Percentiles rank a stretch among this genome's conserved stretches.
Evolutionary conservation across 441 rosid species (phyloP).

Genomic region (Erodium moschatum): DNA sequence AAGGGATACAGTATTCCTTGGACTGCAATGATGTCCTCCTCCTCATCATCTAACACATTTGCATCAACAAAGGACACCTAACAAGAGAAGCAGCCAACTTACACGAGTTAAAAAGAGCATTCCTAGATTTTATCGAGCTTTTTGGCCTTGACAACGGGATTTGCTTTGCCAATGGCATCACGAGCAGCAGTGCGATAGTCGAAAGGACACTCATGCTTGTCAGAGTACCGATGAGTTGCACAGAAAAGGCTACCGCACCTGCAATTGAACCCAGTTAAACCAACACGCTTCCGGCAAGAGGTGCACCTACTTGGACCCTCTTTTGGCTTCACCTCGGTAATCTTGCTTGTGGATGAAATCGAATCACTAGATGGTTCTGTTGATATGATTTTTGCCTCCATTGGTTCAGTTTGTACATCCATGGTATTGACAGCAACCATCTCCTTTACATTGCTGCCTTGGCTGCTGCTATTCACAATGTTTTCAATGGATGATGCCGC

Average conservation of each 20-base stretch:
- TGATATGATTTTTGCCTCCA: constrained; percentile 16
- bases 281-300: constrained; percentile 50
- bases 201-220: constrained; percentile 57
- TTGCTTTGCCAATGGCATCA: constrained; percentile 52
- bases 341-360: constrained; percentile 6
- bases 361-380: constrained; percentile 14
- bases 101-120: constrained; percentile 13
- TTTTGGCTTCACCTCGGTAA: constrained; percentile 20
- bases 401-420: constrained; percentile 20
- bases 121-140: constrained; percentile 41
- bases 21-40: constrained; percentile 26
- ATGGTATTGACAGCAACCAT: constrained; percentile 16
- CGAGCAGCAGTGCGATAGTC: constrained; percentile 51
- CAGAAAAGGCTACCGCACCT: constrained; percentile 63
- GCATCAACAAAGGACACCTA: neutral
- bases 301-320: constrained; percentile 47
- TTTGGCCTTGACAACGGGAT: constrained; percentile 50
- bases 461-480: constrained; percentile 31
- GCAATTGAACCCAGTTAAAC: constrained; percentile 59
- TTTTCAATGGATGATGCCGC: constrained; percentile 38
- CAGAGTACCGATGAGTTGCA: constrained; percentile 63
- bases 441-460: constrained; percentile 25
- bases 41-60: constrained; percentile 15
- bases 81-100: constrained; percentile 17
- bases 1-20: constrained; percentile 21